Conservation (phyloP, 2,329 filamentous ascomycete species). For the Aspergillus sclerotialis region DNA sequence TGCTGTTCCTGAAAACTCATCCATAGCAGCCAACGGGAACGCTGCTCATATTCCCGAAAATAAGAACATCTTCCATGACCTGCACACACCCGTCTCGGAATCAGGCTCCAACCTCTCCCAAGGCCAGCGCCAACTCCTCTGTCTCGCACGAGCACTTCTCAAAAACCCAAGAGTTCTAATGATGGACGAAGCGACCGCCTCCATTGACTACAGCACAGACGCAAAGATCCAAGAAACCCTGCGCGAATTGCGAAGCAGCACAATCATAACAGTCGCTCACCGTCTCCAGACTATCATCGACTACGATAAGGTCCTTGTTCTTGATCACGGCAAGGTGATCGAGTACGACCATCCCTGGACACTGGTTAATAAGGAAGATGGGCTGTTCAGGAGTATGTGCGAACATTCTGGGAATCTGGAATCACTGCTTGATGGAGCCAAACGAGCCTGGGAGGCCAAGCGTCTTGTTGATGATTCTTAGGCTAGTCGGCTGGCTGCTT, state of each 20-base stretch:
- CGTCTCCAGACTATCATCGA: slow-evolving; percentile 94
- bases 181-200: slow-evolving; percentile 98
- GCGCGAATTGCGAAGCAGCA: slow-evolving; percentile 76
- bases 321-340: slow-evolving; percentile 80
- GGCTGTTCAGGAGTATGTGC: slow-evolving; percentile 62
- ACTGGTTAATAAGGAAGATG: slow-evolving; percentile 63
- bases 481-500: no score
- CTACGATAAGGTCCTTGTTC: slow-evolving; percentile 92
- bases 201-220: slow-evolving; percentile 94
- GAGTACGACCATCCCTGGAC: slow-evolving; percentile 90
- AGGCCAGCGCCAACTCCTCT: slow-evolving; percentile 89
- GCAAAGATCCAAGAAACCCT: slow-evolving; percentile 95
- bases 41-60: slow-evolving; percentile 52
- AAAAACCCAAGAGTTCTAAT: slow-evolving; percentile 90
- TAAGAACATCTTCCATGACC: slow-evolving; percentile 89
- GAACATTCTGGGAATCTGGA: slow-evolving; percentile 61
- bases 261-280: slow-evolving; percentile 94
- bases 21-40: slow-evolving; percentile 15
- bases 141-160: slow-evolving; percentile 84
- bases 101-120: slow-evolving; percentile 93
- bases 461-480: slow-evolving; percentile 39
- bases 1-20: slow-evolving; percentile 14
- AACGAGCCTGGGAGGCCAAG: slow-evolving; percentile 42
- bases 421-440: slow-evolving; percentile 48
- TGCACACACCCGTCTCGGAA: slow-evolving; percentile 75